phyloP scores from a whole-genome alignment of 352 stramenopile genomes.

The Blastocystis hominis region DNA sequence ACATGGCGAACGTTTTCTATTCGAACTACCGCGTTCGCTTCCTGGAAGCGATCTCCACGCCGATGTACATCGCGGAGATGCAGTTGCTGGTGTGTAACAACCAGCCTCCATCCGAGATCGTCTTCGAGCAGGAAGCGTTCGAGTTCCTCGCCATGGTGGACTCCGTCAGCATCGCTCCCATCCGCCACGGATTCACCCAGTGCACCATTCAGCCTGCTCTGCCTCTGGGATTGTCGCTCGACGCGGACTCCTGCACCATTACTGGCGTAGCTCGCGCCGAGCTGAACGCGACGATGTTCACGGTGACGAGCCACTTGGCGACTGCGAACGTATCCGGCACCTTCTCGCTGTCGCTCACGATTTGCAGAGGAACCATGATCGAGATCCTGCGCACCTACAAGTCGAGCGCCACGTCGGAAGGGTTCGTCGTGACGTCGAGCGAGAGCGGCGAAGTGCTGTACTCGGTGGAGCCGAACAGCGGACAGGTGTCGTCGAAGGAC shows the following conservation, averaged over 20 bases:
- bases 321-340: neutral
- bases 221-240: conserved; percentile 5
- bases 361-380: neutral
- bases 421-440: neutral
- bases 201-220: neutral
- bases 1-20: neutral
- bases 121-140: neutral
- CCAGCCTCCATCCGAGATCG: neutral
- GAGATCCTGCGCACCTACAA: conserved; percentile 23
- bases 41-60: neutral
- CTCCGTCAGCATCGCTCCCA: neutral
- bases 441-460: neutral
- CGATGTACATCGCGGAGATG: neutral
- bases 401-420: neutral
- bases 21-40: neutral
- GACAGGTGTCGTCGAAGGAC: neutral
- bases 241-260: neutral
- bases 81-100: conserved; percentile 34
- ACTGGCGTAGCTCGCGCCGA: neutral
- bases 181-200: neutral
- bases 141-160: neutral
- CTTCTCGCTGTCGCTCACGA: neutral
- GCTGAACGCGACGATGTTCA: neutral
- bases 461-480: neutral
- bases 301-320: neutral